Base-by-base conservation (phyloP, 345 rosid species). In the Gossypium ekmanianum region DNA sequence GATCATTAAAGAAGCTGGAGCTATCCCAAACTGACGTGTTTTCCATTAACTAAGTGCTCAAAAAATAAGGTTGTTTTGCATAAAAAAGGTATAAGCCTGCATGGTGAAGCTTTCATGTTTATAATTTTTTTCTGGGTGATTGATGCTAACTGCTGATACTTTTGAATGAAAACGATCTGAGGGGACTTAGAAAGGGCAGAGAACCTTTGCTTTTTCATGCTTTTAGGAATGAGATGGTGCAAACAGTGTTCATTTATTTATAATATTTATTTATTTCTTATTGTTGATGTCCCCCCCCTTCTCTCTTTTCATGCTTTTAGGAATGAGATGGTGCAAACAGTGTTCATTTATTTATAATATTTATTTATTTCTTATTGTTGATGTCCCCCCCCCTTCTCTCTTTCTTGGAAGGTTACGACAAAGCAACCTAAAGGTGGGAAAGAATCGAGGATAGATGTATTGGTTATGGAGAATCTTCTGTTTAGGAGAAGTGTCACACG, bases 391-490 rank as follows among this genome's bases (percentile, higher is more conserved):
- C 34, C n/a, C 22, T 20, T 20, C 22, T 20, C 22, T 24, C 11
- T 48, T 76, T 57, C 5, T 20, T 57, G 59, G 78, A 77, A 95
- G 99, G 97, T 95, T 54, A 82, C 86, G 9, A 52, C 87, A 45
- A 95, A 95, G 79, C 93, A 89, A 76, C 78, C 85, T 34, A 96
- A 87, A 83, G 91, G 97, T 71, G 97, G 92, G 75, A 93, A 82
- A 83, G 99, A 93, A 79, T 79, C 87, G 4, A 96, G 84, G 85
- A 93, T 89, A 87, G 99, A 93, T 82, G 94, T 96, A 76, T 85
- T 96, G 57, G 90, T 96, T 44, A 96, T 96, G 98, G 99, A 96
- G 85, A 96, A 96, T 84, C 97, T 96, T 81, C 81, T 96, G 76
- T 96, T 84, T 66, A 83, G 87, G 78, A 88, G 98, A 81, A 88